Percentiles rank a stretch among this genome's conserved stretches.
Conservation (phyloP, 2,329 filamentous ascomycete genomes). For the Beauveria asiatica region DNA sequence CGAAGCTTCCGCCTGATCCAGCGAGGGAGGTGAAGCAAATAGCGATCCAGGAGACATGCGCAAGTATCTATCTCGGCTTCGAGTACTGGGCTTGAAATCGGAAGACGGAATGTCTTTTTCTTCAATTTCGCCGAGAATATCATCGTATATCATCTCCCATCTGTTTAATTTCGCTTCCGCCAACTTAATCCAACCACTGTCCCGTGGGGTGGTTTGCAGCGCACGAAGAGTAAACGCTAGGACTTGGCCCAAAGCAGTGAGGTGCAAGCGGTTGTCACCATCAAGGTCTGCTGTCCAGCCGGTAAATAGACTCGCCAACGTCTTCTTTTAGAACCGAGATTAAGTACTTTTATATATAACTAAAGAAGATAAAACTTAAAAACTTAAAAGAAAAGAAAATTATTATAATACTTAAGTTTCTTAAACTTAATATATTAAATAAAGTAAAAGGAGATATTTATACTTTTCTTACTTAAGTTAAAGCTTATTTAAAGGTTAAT, state of each 20-base stretch:
- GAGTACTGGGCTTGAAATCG: background rate
- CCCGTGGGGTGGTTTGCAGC: background rate
- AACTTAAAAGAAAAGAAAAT: too few relatives aligned
- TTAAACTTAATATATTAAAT: too few relatives aligned
- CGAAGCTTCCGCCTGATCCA: too few relatives aligned
- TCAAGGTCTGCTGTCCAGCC: background rate
- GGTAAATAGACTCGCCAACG: background rate
- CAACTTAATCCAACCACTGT: background rate
- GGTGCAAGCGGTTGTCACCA: background rate
- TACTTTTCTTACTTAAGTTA: too few relatives aligned
- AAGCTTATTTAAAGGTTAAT: too few relatives aligned
- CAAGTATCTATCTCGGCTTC: background rate
- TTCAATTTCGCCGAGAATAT: background rate
- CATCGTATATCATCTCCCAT: conserved; percentile 5
- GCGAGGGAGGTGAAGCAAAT: too few relatives aligned
- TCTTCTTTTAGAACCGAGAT: background rate
- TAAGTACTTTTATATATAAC: too few relatives aligned
- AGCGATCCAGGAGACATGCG: background rate
- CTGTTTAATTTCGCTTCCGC: background rate
- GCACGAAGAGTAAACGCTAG: conserved; percentile 5
- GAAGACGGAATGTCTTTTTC: background rate
- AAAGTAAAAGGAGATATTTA: too few relatives aligned
- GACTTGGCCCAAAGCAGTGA: conserved; percentile 1
- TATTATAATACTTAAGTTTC: too few relatives aligned
- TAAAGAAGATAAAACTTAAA: too few relatives aligned